Percentiles rank a stretch among this genome's conserved stretches.
phyloP scores from a whole-genome alignment of 805 yeast genomes.

The Candida nonsorbophila region DNA sequence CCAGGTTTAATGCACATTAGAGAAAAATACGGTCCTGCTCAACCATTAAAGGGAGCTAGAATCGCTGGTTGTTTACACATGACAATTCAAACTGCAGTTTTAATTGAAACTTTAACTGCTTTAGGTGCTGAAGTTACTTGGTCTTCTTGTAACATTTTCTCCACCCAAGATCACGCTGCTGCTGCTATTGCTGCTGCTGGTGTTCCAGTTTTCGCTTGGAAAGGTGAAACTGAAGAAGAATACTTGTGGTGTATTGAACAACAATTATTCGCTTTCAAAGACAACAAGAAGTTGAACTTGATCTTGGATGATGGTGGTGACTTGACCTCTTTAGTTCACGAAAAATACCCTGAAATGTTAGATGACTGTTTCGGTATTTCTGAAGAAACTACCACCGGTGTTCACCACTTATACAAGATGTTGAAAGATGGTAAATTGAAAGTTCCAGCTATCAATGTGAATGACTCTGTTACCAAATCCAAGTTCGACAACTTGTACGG shows the following conservation, averaged over 20 bases:
- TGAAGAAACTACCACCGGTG: slow-evolving; percentile 99
- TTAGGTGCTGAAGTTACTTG: slow-evolving; percentile 99
- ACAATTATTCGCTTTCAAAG: slow-evolving; percentile 97
- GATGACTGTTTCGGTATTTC: slow-evolving; percentile 92
- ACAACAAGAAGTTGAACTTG: slow-evolving; percentile 89
- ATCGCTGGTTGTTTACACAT: slow-evolving; percentile 98
- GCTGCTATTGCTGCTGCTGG: slow-evolving; percentile 99
- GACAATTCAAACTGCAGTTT: slow-evolving; percentile 99
- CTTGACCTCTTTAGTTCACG: slow-evolving; percentile 93
- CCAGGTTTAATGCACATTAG: slow-evolving; percentile 99
- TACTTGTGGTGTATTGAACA: slow-evolving; percentile 99
- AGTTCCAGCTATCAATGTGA: slow-evolving; percentile 99
- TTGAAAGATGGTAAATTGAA: slow-evolving; percentile 79
- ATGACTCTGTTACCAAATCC: slow-evolving; percentile 98
- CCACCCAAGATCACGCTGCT: slow-evolving; percentile 99
- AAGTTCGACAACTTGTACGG: slow-evolving; percentile 99
- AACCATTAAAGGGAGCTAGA: slow-evolving; percentile 97
- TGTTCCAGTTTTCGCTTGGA: slow-evolving; percentile 99
- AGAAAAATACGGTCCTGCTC: slow-evolving; percentile 81
- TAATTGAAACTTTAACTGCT: slow-evolving; percentile 94
- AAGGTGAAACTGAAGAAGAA: slow-evolving; percentile 99
- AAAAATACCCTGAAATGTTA: slow-evolving; percentile 96
- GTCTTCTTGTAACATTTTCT: slow-evolving; percentile 98
- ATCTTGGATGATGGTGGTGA: slow-evolving; percentile 99
- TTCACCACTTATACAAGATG: slow-evolving; percentile 97